Conservation (phyloP, 805 yeast genomes). For the Suhomyces faveliae region DNA sequence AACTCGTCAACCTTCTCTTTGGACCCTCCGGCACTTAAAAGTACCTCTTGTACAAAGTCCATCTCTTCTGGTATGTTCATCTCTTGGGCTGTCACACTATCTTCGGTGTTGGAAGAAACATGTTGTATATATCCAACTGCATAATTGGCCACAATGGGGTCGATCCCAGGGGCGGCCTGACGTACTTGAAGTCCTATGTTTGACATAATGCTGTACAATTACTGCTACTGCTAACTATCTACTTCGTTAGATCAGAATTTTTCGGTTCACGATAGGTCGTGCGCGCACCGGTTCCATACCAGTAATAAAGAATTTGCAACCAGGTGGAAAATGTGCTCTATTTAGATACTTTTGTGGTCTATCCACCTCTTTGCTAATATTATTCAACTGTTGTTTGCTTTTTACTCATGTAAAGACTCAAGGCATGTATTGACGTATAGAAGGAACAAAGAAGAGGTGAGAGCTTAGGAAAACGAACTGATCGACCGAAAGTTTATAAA, state of each 20-base stretch:
- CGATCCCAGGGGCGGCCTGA: slow-evolving; percentile 82
- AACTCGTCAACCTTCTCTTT: slow-evolving; percentile 52
- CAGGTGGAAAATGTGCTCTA: too few relatives aligned
- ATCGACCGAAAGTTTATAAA: background rate
- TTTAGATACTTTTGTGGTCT: too few relatives aligned
- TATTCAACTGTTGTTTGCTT: too few relatives aligned
- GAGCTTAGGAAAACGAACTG: background rate
- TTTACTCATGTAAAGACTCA: background rate
- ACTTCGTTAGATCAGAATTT: background rate
- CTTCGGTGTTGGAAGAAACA: slow-evolving; percentile 72
- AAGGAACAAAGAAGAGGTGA: background rate
- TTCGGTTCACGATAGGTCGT: background rate
- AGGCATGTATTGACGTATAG: background rate
- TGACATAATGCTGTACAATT: slow-evolving; percentile 27
- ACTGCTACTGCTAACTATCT: background rate
- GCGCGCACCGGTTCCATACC: background rate
- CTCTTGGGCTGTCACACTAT: slow-evolving; percentile 75
- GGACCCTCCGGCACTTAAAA: slow-evolving; percentile 83
- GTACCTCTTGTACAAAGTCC: slow-evolving; percentile 58
- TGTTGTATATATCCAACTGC: slow-evolving; percentile 90
- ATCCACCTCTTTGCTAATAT: too few relatives aligned
- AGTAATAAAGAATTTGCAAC: background rate
- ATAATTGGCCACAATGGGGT: slow-evolving; percentile 83
- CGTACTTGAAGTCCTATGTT: slow-evolving; percentile 60
- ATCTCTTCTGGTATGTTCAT: slow-evolving; percentile 69